phyloP scores from a whole-genome alignment of 164 flowering plant genomes.

The Kalanchoe fedtschenkoi region DNA sequence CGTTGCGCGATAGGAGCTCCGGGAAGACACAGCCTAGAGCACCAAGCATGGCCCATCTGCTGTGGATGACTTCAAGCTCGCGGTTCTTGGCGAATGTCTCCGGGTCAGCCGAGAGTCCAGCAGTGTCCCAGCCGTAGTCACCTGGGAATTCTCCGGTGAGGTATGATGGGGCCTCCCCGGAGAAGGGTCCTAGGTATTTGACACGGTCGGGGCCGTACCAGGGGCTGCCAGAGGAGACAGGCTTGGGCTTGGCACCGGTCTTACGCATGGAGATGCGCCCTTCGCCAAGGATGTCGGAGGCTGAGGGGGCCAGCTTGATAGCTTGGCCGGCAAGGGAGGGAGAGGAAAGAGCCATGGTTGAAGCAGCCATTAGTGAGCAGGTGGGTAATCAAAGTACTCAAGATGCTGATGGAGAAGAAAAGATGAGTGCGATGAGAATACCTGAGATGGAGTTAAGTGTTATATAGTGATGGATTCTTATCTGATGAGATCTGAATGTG shows the following conservation, averaged over 20 bases:
- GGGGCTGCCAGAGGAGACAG: slow-evolving; percentile 8
- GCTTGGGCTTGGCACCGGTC: neutral
- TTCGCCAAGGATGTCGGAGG: slow-evolving; percentile 4
- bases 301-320: slow-evolving; percentile 7
- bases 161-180: slow-evolving; percentile 6
- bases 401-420: neutral
- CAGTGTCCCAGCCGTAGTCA: slow-evolving; percentile 10
- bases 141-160: slow-evolving; percentile 7
- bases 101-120: slow-evolving; percentile 7
- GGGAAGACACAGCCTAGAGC: slow-evolving; percentile 3
- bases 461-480: neutral
- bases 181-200: slow-evolving; percentile 5
- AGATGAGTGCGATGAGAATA: neutral
- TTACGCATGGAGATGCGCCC: slow-evolving; percentile 11
- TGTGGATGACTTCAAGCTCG: slow-evolving; percentile 3
- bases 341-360: slow-evolving; percentile 11
- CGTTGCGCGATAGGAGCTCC: neutral
- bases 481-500: slow-evolving; percentile 1
- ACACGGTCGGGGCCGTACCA: slow-evolving; percentile 11
- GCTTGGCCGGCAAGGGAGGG: slow-evolving; percentile 10
- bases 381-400: neutral
- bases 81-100: slow-evolving; percentile 3
- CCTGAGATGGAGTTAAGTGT: neutral
- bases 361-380: slow-evolving; percentile 9
- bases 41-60: slow-evolving; percentile 4